Percentiles rank a stretch among this genome's conserved stretches.
Evolutionary conservation across 208 protist species (phyloP).

Genomic region (Lotmaria passim): DNA sequence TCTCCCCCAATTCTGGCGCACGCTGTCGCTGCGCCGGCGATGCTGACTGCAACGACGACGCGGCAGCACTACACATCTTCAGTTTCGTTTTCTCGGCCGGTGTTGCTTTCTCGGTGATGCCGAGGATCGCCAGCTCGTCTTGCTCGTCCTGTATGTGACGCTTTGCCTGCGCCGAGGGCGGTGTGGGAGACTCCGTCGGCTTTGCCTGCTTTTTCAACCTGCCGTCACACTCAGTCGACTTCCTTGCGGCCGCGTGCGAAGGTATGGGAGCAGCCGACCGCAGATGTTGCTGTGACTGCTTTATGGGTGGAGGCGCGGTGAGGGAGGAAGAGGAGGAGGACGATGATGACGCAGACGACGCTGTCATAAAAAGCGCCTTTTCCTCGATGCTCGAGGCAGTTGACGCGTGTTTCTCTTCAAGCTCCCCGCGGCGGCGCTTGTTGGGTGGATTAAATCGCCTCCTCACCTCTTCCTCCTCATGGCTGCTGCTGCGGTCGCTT

Average conservation of each 20-base stretch:
- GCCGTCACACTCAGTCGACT: background rate
- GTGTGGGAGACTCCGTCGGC: background rate
- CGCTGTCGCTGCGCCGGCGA: background rate
- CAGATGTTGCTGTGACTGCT: background rate
- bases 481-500: slow-evolving; percentile 3
- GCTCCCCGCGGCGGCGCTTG: background rate
- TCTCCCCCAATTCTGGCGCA: background rate
- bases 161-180: slow-evolving; percentile 9
- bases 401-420: background rate
- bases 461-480: slow-evolving; percentile 11
- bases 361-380: background rate
- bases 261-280: background rate
- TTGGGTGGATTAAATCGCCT: background rate
- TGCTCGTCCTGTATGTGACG: slow-evolving; percentile 9
- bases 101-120: background rate
- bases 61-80: background rate
- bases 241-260: background rate
- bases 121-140: slow-evolving; percentile 15
- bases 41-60: background rate
- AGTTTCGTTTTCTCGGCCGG: background rate
- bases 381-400: slow-evolving; percentile 3
- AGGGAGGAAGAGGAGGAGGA: background rate
- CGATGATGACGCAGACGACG: no score
- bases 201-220: background rate
- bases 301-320: background rate